phyloP scores from a whole-genome alignment of 805 yeast species.

The Lachancea waltii region DNA sequence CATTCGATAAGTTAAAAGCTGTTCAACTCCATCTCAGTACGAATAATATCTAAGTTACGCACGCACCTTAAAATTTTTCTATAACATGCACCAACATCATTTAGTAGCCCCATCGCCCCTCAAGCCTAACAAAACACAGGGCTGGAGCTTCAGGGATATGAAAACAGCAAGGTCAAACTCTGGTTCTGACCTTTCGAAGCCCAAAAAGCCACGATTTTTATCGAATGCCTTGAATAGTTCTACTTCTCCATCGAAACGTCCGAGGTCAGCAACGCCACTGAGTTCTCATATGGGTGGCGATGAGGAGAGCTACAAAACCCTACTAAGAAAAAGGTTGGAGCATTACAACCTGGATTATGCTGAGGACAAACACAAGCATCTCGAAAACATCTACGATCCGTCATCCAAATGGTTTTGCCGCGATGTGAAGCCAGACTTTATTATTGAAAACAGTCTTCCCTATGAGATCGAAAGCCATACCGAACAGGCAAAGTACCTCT shows the following conservation, averaged over 20 bases:
- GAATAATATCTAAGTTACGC: too few relatives aligned
- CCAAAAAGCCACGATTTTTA: conserved; percentile 11
- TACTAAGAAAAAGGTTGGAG: conserved; percentile 28
- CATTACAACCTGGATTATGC: conserved; percentile 51
- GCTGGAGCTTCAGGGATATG: conserved; percentile 16
- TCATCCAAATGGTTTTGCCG: conserved; percentile 37
- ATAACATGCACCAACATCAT: conserved; percentile 5
- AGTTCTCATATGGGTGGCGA: conserved; percentile 15
- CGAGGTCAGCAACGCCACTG: conserved; percentile 25
- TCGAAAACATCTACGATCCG: conserved; percentile 27
- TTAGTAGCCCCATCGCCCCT: conserved; percentile 27
- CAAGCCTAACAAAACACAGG: conserved; percentile 15
- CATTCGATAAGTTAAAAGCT: too few relatives aligned
- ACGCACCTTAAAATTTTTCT: neutral
- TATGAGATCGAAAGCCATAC: conserved; percentile 61
- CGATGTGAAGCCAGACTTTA: conserved; percentile 29
- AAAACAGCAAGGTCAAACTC: conserved; percentile 18
- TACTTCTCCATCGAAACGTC: conserved; percentile 7
- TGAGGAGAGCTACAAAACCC: conserved; percentile 21
- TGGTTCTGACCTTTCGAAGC: conserved; percentile 14
- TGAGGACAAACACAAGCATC: conserved; percentile 33
- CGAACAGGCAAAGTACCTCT: conserved; percentile 66
- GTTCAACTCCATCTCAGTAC: too few relatives aligned
- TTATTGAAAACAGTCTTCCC: conserved; percentile 48
- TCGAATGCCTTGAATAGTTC: conserved; percentile 6